Evolutionary conservation across 2,329 filamentous ascomycete genomes (phyloP).

Genomic region (Ceratocystis eucalypticola): DNA sequence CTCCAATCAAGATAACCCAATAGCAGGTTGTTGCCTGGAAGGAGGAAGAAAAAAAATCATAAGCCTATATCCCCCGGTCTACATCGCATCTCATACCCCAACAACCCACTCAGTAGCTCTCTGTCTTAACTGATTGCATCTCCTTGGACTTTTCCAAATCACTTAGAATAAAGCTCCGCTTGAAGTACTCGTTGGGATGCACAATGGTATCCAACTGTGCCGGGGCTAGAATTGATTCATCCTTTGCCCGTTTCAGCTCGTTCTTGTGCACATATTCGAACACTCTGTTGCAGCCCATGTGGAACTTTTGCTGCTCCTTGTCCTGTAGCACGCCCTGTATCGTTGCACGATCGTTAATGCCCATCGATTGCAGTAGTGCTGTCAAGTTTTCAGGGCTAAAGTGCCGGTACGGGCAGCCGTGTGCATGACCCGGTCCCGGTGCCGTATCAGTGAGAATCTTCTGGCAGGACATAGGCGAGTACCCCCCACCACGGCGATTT

Average conservation of each 20-base stretch:
- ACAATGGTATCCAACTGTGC: conserved; percentile 86
- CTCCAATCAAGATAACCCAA: no score
- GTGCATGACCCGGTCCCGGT: conserved; percentile 72
- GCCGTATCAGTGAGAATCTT: conserved; percentile 85
- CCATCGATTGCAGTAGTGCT: conserved; percentile 59
- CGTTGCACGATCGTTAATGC: conserved; percentile 64
- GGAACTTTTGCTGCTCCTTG: conserved; percentile 74
- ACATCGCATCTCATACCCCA: neutral
- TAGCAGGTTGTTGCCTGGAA: no score
- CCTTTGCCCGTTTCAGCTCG: conserved; percentile 63
- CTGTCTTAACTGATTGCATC: conserved; percentile 4
- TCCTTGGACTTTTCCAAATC: conserved; percentile 42
- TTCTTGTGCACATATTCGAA: conserved; percentile 77
- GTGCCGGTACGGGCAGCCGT: conserved; percentile 94
- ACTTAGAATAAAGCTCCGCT: conserved; percentile 80
- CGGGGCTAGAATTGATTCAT: conserved; percentile 55
- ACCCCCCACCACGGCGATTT: conserved; percentile 74
- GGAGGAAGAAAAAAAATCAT: neutral
- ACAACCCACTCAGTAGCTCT: conserved; percentile 1
- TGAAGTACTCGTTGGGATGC: conserved; percentile 97
- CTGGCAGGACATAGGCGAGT: conserved; percentile 85
- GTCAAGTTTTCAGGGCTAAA: conserved; percentile 80
- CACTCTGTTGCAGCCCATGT: conserved; percentile 94
- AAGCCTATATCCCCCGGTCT: neutral
- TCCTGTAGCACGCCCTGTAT: conserved; percentile 76